Conservation (phyloP, 2,329 filamentous ascomycete species). For the Neocatenulostroma microsporum region DNA sequence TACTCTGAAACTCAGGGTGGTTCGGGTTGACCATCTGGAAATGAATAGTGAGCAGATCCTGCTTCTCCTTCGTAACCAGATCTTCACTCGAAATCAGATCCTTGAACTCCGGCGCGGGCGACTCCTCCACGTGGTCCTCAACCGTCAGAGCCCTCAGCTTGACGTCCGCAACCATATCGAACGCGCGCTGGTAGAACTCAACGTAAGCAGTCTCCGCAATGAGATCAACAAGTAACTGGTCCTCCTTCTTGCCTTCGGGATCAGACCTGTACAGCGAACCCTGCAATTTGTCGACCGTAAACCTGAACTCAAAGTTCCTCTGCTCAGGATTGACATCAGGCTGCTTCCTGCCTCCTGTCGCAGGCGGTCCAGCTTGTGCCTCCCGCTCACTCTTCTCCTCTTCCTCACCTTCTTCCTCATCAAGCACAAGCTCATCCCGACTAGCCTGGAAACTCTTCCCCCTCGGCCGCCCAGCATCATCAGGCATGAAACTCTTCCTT, state of each 20-base stretch:
- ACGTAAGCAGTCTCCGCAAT: conserved; percentile 84
- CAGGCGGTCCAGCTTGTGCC: conserved; percentile 7
- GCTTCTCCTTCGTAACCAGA: conserved; percentile 59
- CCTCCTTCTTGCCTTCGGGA: conserved; percentile 63
- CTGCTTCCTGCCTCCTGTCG: conserved; percentile 44
- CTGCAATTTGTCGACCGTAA: conserved; percentile 88
- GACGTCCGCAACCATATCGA: conserved; percentile 89
- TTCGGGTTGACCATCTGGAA: conserved; percentile 82
- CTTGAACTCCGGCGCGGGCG: conserved; percentile 83
- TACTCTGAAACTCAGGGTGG: conserved; percentile 86
- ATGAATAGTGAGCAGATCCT: conserved; percentile 77
- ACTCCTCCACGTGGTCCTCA: conserved; percentile 88
- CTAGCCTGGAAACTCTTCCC: conserved; percentile 65
- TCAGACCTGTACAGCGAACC: conserved; percentile 88
- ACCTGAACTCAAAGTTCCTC: conserved; percentile 91
- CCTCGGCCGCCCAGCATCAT: conserved; percentile 47
- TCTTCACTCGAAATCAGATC: conserved; percentile 93
- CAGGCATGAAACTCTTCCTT: conserved; percentile 23
- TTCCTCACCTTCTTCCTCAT: conserved; percentile 48
- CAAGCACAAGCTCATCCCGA: conserved; percentile 69
- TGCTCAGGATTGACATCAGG: conserved; percentile 61
- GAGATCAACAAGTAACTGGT: conserved; percentile 79
- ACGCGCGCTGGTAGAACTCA: conserved; percentile 78
- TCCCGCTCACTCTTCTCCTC: conserved; percentile 44
- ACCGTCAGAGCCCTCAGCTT: conserved; percentile 78